A percentile compares a stretch with the other conserved stretches of the same genome.
phyloP scores from a whole-genome alignment of 371 early-diverging fungal genomes.

The Mortierella sp. region DNA sequence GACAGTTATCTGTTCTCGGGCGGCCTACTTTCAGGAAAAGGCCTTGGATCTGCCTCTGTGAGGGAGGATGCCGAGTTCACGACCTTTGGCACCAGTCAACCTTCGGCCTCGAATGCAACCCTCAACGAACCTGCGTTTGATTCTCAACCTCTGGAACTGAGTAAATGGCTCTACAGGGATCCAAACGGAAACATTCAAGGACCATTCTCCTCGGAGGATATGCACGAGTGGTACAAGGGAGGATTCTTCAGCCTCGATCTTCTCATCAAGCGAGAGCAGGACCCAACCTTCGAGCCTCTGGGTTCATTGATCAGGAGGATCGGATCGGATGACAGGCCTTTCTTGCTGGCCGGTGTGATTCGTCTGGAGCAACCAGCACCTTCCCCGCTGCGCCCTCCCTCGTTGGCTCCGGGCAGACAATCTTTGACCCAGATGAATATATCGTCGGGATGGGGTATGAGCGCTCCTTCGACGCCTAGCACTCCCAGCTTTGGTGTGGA shows the following conservation, averaged over 20 bases:
- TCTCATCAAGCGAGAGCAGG: slow-evolving; percentile 79
- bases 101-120: slow-evolving; percentile 1
- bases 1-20: slow-evolving; percentile 16
- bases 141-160: slow-evolving; percentile 52
- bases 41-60: background rate
- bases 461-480: slow-evolving; percentile 49
- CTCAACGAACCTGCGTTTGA: slow-evolving; percentile 15
- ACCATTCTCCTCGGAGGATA: slow-evolving; percentile 82
- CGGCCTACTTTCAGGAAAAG: slow-evolving; percentile 11
- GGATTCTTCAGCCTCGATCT: slow-evolving; percentile 82
- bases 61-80: slow-evolving; percentile 35
- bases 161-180: slow-evolving; percentile 85
- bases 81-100: slow-evolving; percentile 15
- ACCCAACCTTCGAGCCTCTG: slow-evolving; percentile 74
- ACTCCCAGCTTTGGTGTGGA: slow-evolving; percentile 47
- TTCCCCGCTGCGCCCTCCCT: slow-evolving; percentile 20
- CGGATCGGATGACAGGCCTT: slow-evolving; percentile 73
- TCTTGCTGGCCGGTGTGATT: slow-evolving; percentile 58
- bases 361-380: slow-evolving; percentile 28
- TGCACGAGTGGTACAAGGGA: slow-evolving; percentile 89
- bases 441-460: slow-evolving; percentile 37
- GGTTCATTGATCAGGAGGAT: slow-evolving; percentile 68
- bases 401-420: slow-evolving; percentile 25
- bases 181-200: slow-evolving; percentile 77
- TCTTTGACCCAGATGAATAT: slow-evolving; percentile 9